A percentile compares a stretch with the other conserved stretches of the same genome.
Evolutionary conservation across 768 basidiomycete species (phyloP).

Genomic region (Leccinum uliginosum): DNA sequence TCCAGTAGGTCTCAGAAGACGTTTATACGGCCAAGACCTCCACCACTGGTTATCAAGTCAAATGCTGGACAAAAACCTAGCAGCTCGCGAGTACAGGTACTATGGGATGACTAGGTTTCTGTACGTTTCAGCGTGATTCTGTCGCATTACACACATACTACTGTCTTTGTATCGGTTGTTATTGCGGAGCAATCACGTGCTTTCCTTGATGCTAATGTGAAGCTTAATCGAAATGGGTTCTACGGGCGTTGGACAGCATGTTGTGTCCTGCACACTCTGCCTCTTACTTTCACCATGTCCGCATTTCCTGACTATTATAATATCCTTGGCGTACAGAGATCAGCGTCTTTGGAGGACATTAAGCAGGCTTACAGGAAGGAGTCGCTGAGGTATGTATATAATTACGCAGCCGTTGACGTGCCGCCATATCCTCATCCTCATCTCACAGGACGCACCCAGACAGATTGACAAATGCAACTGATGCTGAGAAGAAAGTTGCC

Average conservation of each 20-base stretch:
- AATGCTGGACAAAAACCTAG: constrained; percentile 6
- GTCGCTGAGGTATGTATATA: constrained; percentile 53
- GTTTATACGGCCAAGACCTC: constrained; percentile 41
- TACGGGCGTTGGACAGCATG: constrained; percentile 11
- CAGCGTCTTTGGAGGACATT: constrained; percentile 66
- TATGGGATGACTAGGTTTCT: constrained; percentile 13
- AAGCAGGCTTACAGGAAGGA: constrained; percentile 77
- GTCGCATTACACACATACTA: background rate
- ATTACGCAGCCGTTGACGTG: background rate
- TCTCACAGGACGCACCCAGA: constrained; percentile 80
- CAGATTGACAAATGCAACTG: constrained; percentile 64
- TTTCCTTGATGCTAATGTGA: background rate
- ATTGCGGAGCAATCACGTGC: constrained; percentile 19
- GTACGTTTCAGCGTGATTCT: background rate
- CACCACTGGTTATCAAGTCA: constrained; percentile 31
- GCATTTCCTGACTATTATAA: constrained; percentile 78
- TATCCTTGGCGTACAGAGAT: constrained; percentile 50
- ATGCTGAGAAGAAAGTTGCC: constrained; percentile 64
- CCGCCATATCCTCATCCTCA: constrained; percentile 15
- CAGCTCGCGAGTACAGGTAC: constrained; percentile 9
- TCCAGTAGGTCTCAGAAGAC: constrained; percentile 16
- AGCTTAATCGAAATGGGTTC: constrained; percentile 2
- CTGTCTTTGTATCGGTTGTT: background rate
- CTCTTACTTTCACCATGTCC: constrained; percentile 47
- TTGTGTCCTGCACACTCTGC: constrained; percentile 1